These are phyloP conservation scores for Cladosporium sp. DNA, from an alignment of 2,329 filamentous ascomycete species.

Conservation along the genomic window DNA sequence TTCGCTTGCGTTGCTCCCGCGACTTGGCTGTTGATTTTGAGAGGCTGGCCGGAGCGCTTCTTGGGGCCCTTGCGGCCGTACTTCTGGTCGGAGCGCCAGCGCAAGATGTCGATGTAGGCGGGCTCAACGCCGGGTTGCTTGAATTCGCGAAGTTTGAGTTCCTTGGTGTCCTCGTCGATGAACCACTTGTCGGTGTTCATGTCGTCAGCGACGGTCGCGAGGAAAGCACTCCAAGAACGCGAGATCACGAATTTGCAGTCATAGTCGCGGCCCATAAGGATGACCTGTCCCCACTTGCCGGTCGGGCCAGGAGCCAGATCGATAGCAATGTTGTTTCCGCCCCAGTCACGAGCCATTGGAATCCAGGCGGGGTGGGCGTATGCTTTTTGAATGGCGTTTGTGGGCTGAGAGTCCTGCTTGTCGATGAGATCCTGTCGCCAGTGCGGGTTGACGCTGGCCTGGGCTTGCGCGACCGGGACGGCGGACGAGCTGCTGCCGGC, in stretches of 20 bases:
- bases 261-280: slow-evolving; percentile 95
- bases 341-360: slow-evolving; percentile 93
- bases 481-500: slow-evolving; percentile 60
- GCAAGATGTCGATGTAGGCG: slow-evolving; percentile 86
- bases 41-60: slow-evolving; percentile 39
- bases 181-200: slow-evolving; percentile 84
- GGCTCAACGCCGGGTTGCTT: slow-evolving; percentile 86
- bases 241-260: slow-evolving; percentile 98
- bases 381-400: slow-evolving; percentile 81
- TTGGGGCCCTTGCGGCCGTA: slow-evolving; percentile 61
- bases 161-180: slow-evolving; percentile 86
- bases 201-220: slow-evolving; percentile 86
- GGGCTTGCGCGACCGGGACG: slow-evolving; percentile 32
- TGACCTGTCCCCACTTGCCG: slow-evolving; percentile 93
- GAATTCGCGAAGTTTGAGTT: slow-evolving; percentile 91
- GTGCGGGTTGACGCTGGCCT: slow-evolving; percentile 39
- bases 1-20: slow-evolving; percentile 36
- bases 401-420: slow-evolving; percentile 82
- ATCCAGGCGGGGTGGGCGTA: slow-evolving; percentile 97
- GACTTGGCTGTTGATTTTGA: slow-evolving; percentile 50
- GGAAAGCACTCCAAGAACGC: slow-evolving; percentile 82
- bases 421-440: slow-evolving; percentile 85
- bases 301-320: slow-evolving; percentile 86
- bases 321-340: slow-evolving; percentile 93
- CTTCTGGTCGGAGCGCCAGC: slow-evolving; percentile 95